phyloP scores from a whole-genome alignment of 176 grass and related monocot genomes.

The Zoysia japonica region DNA sequence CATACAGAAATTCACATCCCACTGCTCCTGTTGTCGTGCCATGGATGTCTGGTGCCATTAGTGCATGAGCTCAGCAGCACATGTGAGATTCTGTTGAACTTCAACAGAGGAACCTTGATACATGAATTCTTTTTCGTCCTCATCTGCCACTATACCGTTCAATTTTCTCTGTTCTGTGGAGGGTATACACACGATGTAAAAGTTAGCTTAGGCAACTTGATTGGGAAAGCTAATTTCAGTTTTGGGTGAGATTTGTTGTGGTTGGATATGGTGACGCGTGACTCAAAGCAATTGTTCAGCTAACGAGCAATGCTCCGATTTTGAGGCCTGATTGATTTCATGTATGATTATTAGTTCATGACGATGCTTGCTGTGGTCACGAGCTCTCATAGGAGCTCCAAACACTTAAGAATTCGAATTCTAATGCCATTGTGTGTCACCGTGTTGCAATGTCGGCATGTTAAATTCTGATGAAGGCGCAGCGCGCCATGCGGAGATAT shows the following conservation, averaged over 20 bases:
- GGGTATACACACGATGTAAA: constrained; percentile 44
- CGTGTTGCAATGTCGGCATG: neutral
- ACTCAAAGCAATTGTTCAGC: constrained; percentile 19
- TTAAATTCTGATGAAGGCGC: neutral
- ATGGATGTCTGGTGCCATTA: constrained; percentile 85
- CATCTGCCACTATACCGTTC: neutral
- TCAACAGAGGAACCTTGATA: constrained; percentile 19
- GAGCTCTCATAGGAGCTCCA: neutral
- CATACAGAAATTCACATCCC: constrained; percentile 79
- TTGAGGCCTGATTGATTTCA: neutral
- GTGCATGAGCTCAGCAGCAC: constrained; percentile 39
- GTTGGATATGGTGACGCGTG: constrained; percentile 14
- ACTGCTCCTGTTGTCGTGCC: constrained; percentile 76
- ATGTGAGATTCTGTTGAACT: constrained; percentile 4
- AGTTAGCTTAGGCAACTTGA: constrained; percentile 48
- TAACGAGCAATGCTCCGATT: constrained; percentile 1
- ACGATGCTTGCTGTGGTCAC: neutral
- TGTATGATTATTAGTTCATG: neutral
- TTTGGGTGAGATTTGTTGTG: constrained; percentile 34
- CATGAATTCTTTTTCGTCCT: constrained; percentile 1
- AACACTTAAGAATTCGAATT: neutral
- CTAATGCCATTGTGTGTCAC: neutral
- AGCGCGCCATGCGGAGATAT: neutral
- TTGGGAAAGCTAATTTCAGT: constrained; percentile 9
- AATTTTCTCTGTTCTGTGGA: neutral